phyloP scores from a whole-genome alignment of 2,329 filamentous ascomycete genomes.

The Cladosporium cucumerinum region DNA sequence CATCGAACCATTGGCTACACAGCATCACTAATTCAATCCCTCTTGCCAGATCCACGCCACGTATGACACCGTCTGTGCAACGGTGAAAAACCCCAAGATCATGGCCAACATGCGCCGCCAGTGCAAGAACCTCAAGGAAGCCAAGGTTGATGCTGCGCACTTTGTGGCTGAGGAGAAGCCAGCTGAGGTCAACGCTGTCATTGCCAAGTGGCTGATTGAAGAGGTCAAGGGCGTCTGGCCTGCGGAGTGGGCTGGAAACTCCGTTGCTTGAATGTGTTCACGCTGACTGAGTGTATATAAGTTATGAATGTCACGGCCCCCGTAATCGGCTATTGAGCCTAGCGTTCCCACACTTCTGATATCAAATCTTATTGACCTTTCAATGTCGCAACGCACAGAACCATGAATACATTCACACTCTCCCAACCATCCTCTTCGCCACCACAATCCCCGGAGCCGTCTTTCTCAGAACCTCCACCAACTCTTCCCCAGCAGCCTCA shows the following conservation, averaged over 20 bases:
- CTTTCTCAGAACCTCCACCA: conserved; percentile 23
- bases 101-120: conserved; percentile 4
- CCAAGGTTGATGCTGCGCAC: conserved; percentile 26
- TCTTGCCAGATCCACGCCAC: conserved; percentile 33
- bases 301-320: background rate
- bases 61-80: conserved; percentile 41
- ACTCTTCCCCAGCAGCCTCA: conserved; percentile 30
- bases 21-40: background rate
- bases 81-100: conserved; percentile 30
- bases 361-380: background rate
- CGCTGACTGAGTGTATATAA: background rate
- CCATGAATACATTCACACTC: no score
- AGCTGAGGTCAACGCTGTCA: conserved; percentile 24
- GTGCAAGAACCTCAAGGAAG: conserved; percentile 13
- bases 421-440: conserved; percentile 11
- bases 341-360: background rate
- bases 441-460: conserved; percentile 21
- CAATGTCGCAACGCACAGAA: no score
- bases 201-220: conserved; percentile 29
- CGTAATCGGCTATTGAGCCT: no score
- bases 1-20: no score
- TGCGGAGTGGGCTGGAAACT: conserved; percentile 19
- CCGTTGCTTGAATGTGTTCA: background rate
- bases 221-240: conserved; percentile 23
- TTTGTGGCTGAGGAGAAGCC: conserved; percentile 30